Base-by-base conservation (phyloP, 2,329 filamentous ascomycete species). In the Xylaria sp. region DNA sequence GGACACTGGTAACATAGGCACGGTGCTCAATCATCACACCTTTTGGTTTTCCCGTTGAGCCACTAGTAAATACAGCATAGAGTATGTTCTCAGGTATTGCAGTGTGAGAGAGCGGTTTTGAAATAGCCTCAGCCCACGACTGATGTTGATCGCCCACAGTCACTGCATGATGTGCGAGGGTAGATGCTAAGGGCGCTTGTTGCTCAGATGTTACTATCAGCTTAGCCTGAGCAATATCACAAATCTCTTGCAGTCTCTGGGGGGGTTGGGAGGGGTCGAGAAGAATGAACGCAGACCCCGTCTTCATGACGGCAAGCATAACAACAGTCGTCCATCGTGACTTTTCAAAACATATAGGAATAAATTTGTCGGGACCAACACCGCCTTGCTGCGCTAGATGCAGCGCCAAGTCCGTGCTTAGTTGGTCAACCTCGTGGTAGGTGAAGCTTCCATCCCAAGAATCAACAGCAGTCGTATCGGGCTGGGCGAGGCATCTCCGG, bases 1-100 rank as follows among this genome's bases (percentile, higher is more conserved):
- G 76, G n/a, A 89, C 75, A 69, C 88, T 88, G 72, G 85, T 85
- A 70, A 85, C 80, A 25, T 89, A 76, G 66, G 87, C 88, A 46
- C 83, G 79, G 68, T 87, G 84, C 0, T 85, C 86, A 36, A 90
- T 81, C 5, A 85, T 74, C 8, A 89, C 83, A 23, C 86, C 86
- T 72, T 89, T 89, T 0, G 86, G 87, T 32, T 79, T 80, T 3
- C 87, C 87, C n/a, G 87, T 89, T 67, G 83, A 87, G 30, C 87
- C 87, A 61, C 84, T 85, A 0, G 86, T 89, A 72, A 86, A 89
- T 0, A 89, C 20, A 3, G 53, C 64, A 15, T 25, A 63, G 10
- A 15, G 18, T 3, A 39, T 58, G 18, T 65, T 41, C 15, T 60
- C 50, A 15, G 61, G 50, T 2, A 50, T 23, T 25, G 20, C 0